phyloP scores from a whole-genome alignment of 805 yeast genomes.

The Lipomyces anomalus region DNA sequence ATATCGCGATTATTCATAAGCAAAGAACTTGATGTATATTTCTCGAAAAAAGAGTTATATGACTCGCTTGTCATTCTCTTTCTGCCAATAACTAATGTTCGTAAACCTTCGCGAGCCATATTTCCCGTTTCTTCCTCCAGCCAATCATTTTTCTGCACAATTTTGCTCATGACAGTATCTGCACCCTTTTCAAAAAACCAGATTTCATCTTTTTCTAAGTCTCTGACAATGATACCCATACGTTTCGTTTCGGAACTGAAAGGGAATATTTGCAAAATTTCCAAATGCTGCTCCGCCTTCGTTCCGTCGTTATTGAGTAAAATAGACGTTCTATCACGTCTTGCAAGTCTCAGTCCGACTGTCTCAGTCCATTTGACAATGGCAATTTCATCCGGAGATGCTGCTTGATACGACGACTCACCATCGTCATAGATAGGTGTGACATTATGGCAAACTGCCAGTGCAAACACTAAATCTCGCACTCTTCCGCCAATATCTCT shows the following conservation, averaged over 20 bases:
- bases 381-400: conserved; percentile 98
- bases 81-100: conserved; percentile 92
- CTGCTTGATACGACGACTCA: conserved; percentile 82
- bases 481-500: conserved; percentile 72
- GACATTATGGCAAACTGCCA: conserved; percentile 95
- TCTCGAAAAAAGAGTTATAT: conserved; percentile 58
- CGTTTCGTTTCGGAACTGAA: conserved; percentile 93
- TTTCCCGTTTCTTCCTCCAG: conserved; percentile 94
- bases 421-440: conserved; percentile 87
- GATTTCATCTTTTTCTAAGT: conserved; percentile 55
- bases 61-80: conserved; percentile 53
- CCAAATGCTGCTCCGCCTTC: conserved; percentile 34
- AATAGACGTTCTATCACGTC: conserved; percentile 75
- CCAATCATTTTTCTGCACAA: conserved; percentile 90
- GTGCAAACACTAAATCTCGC: conserved; percentile 69
- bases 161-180: conserved; percentile 82
- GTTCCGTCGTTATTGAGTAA: conserved; percentile 59
- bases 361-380: conserved; percentile 85
- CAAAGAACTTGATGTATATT: conserved; percentile 66
- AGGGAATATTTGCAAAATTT: conserved; percentile 80
- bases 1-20: conserved; percentile 76
- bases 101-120: conserved; percentile 96
- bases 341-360: conserved; percentile 74
- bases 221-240: conserved; percentile 85
- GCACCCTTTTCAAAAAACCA: conserved; percentile 96